Conservation (phyloP, 2,329 filamentous ascomycete genomes). For the Nemania diffusa region DNA sequence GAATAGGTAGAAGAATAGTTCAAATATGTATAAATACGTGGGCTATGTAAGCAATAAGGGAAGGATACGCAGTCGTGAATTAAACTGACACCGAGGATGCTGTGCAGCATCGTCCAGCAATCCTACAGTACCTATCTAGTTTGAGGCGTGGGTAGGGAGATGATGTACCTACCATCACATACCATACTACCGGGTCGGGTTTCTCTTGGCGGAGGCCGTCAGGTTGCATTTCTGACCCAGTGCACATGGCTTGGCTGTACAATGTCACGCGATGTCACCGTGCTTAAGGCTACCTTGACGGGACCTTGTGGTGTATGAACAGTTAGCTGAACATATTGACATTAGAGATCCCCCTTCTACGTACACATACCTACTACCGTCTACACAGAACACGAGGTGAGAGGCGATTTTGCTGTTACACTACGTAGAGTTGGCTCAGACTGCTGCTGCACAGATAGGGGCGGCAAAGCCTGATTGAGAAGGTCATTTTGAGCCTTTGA, state of each 20-base stretch:
- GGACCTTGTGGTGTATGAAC: not conserved
- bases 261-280: constrained; percentile 29
- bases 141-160: not conserved
- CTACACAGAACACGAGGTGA: not conserved
- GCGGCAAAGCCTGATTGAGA: not conserved
- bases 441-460: constrained; percentile 1
- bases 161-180: not conserved
- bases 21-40: too few species aligned
- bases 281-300: not conserved
- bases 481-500: constrained; percentile 7
- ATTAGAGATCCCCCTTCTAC: not conserved
- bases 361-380: not conserved
- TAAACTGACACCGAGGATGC: too few species aligned
- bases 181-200: constrained; percentile 29
- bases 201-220: constrained; percentile 27
- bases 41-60: too few species aligned
- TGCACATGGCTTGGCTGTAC: constrained; percentile 28
- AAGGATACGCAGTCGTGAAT: too few species aligned
- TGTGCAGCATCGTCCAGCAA: too few species aligned
- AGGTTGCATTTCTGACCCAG: constrained; percentile 26
- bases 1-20: too few species aligned
- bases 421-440: too few species aligned
- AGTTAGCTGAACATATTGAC: not conserved
- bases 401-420: not conserved
- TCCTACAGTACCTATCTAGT: too few species aligned